These are phyloP conservation scores for Mortierella sp. DNA, from an alignment of 371 early-diverging fungal species.

Conservation along the genomic window DNA sequence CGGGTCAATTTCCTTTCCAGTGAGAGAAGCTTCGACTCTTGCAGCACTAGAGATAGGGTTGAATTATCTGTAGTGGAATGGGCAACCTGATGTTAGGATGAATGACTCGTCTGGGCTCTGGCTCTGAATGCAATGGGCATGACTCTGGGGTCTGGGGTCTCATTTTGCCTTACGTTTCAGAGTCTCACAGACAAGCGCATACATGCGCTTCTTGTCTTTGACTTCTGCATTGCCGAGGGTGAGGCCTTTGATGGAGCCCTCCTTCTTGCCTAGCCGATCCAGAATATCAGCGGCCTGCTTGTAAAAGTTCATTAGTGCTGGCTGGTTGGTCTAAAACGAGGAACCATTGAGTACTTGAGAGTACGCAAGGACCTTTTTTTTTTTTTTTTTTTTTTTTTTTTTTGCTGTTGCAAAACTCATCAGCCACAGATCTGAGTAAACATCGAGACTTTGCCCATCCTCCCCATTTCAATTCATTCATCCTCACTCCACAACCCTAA, in stretches of 20 bases:
- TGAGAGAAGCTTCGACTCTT: constrained; percentile 59
- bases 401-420: not conserved
- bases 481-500: not conserved
- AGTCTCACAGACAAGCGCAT: constrained; percentile 92
- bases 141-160: not conserved
- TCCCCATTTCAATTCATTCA: not conserved
- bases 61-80: constrained; percentile 31
- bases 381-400: not conserved
- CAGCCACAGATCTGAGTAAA: constrained; percentile 33
- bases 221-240: constrained; percentile 79
- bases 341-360: no score
- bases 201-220: constrained; percentile 86
- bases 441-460: not conserved
- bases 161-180: constrained; percentile 77
- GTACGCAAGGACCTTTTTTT: not conserved
- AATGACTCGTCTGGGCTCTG: not conserved
- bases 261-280: constrained; percentile 70
- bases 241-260: constrained; percentile 86
- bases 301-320: constrained; percentile 72
- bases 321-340: constrained; percentile 4
- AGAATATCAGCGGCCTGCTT: constrained; percentile 81
- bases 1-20: constrained; percentile 55
- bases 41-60: constrained; percentile 41
- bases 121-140: not conserved
- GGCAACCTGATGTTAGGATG: not conserved